These are phyloP conservation scores for Leccinum ponderosum DNA, from an alignment of 1,284 basidiomycete species.

Conservation along the genomic window DNA sequence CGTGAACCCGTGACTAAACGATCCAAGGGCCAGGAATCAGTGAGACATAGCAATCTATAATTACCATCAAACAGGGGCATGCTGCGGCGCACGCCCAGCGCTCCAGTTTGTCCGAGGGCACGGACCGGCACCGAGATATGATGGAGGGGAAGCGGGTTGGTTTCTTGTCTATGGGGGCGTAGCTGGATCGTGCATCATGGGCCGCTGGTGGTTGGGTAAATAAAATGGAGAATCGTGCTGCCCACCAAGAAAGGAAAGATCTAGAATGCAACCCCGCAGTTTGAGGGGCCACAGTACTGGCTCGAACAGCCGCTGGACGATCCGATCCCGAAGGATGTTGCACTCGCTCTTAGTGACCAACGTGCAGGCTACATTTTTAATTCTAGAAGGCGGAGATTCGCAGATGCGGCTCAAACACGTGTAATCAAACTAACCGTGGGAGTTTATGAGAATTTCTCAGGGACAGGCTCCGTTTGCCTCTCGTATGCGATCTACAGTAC, in stretches of 20 bases:
- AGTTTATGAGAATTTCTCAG: constrained; percentile 20
- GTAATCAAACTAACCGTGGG: constrained; percentile 24
- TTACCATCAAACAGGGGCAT: constrained; percentile 9
- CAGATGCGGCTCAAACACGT: constrained; percentile 26
- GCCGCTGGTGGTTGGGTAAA: constrained; percentile 22
- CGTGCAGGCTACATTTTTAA: constrained; percentile 2
- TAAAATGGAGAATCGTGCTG: constrained; percentile 16
- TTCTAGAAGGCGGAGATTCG: constrained; percentile 30
- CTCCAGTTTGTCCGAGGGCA: constrained; percentile 12
- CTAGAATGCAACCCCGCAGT: constrained; percentile 31
- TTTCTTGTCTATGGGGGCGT: constrained; percentile 5
- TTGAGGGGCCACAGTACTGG: constrained; percentile 21
- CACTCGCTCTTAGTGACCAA: neutral
- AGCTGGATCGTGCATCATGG: constrained; percentile 2
- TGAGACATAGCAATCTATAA: constrained; percentile 14
- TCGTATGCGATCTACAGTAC: constrained; percentile 2
- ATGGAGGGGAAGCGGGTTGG: constrained; percentile 1
- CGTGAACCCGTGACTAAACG: constrained; percentile 11
- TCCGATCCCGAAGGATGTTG: constrained; percentile 24
- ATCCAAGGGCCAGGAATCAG: constrained; percentile 14
- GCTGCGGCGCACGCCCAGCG: constrained; percentile 16
- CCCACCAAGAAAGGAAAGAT: constrained; percentile 11
- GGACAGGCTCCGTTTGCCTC: constrained; percentile 8
- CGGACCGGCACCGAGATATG: constrained; percentile 30
- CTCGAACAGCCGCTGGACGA: constrained; percentile 17